Evolutionary conservation across 2,329 filamentous ascomycete genomes (phyloP).

Genomic region (Sclerotinia trifoliorum): DNA sequence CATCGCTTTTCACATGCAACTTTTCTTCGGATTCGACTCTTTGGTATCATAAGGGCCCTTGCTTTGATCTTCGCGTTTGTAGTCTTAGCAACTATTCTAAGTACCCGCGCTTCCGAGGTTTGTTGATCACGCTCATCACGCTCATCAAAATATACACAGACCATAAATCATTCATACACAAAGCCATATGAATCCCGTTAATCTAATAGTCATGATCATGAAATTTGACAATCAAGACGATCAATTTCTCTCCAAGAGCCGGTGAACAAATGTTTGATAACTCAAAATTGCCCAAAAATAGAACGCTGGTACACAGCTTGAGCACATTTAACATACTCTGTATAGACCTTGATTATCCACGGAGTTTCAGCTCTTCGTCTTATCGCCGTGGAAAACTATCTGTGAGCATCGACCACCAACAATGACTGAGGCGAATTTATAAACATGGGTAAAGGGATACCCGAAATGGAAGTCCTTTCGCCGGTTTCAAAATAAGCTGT

Average conservation of each 20-base stretch:
- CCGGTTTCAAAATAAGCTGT: constrained; percentile 10
- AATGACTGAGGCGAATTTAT: background rate
- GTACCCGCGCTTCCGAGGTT: constrained; percentile 4
- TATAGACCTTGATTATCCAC: background rate
- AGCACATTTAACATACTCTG: background rate
- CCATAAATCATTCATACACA: background rate
- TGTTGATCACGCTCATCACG: constrained; percentile 8
- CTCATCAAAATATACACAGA: constrained; percentile 9
- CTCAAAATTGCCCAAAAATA: background rate
- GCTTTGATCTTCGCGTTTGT: background rate
- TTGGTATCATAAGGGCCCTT: constrained; percentile 10
- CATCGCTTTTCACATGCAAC: background rate
- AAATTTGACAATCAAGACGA: constrained; percentile 4
- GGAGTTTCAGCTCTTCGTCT: constrained; percentile 13
- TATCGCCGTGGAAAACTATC: background rate
- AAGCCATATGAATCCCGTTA: background rate
- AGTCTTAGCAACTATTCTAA: constrained; percentile 13
- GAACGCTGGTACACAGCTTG: background rate
- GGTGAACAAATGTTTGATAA: background rate
- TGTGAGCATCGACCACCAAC: constrained; percentile 7
- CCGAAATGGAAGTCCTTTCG: constrained; percentile 6
- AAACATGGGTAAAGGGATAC: background rate
- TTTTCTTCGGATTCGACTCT: background rate
- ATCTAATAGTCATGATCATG: background rate
- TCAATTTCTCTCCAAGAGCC: background rate